Evolutionary conservation across 345 rosid genomes (phyloP).

Genomic region (Eucalyptus regnans): DNA sequence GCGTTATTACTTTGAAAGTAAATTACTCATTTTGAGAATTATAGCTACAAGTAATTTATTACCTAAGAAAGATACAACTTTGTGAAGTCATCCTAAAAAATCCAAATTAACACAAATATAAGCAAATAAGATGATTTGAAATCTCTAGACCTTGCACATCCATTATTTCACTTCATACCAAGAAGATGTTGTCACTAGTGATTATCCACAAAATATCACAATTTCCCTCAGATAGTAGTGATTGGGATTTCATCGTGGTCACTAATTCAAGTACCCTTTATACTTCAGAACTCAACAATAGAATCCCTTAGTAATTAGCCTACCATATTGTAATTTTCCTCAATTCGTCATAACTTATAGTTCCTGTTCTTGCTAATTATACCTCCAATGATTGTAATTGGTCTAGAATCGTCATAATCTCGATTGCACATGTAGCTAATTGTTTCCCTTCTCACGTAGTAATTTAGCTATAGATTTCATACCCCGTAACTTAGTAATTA

Average conservation of each 20-base stretch:
- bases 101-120: not conserved
- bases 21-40: not conserved
- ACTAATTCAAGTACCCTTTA: not conserved
- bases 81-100: not conserved
- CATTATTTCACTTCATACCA: not conserved
- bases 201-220: not conserved
- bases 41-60: not conserved
- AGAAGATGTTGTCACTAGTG: not conserved
- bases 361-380: not conserved
- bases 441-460: not conserved
- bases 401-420: not conserved
- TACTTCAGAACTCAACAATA: not conserved
- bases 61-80: not conserved
- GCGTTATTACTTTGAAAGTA: not conserved
- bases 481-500: not conserved
- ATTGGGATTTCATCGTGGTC: fast-evolving
- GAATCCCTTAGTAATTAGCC: not conserved
- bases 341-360: not conserved
- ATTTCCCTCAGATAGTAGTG: not conserved
- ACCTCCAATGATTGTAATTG: not conserved
- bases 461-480: not conserved
- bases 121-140: not conserved
- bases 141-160: not conserved
- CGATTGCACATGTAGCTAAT: not conserved
- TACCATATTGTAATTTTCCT: not conserved